Evolutionary conservation across 2,329 filamentous ascomycete genomes (phyloP).

Genomic region (Scorias spongiosa): DNA sequence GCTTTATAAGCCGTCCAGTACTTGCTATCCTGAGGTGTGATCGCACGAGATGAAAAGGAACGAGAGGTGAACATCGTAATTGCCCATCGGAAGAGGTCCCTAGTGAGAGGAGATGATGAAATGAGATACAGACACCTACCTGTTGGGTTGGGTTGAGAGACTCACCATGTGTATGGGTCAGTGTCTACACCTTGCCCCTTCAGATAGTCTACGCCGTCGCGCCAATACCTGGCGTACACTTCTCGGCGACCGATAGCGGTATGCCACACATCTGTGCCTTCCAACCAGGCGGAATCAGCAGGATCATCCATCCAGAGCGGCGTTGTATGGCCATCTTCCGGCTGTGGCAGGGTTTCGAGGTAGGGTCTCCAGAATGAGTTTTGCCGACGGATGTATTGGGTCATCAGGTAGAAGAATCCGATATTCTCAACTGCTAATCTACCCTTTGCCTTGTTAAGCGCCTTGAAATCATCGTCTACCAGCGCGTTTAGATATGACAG

Average conservation of each 20-base stretch:
- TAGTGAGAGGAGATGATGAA: slow-evolving; percentile 13
- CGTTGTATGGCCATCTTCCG: slow-evolving; percentile 16
- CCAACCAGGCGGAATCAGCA: slow-evolving; percentile 18
- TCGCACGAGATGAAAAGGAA: slow-evolving; percentile 30
- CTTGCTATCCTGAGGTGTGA: slow-evolving; percentile 19
- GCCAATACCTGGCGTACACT: slow-evolving; percentile 24
- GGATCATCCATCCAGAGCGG: slow-evolving; percentile 20
- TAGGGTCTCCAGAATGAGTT: slow-evolving; percentile 24
- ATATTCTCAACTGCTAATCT: slow-evolving; percentile 17
- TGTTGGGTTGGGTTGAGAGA: slow-evolving; percentile 4
- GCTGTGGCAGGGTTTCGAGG: slow-evolving; percentile 19
- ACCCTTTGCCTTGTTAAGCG: slow-evolving; percentile 14
- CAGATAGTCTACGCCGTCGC: slow-evolving; percentile 18
- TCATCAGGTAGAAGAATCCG: slow-evolving; percentile 22
- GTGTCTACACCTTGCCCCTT: slow-evolving; percentile 15
- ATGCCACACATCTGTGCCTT: slow-evolving; percentile 21
- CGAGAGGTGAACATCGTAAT: slow-evolving; percentile 37
- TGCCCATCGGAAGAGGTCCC: slow-evolving; percentile 35
- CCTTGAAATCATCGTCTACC: slow-evolving; percentile 19
- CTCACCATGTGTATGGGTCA: slow-evolving; percentile 28
- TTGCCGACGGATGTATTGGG: slow-evolving; percentile 18
- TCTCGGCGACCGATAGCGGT: slow-evolving; percentile 17
- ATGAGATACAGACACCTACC: slow-evolving; percentile 11
- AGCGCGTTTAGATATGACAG: slow-evolving; percentile 23
- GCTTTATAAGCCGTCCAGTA: slow-evolving; percentile 23